phyloP scores from a whole-genome alignment of 805 yeast species.

The Citeromyces nyonsensis region DNA sequence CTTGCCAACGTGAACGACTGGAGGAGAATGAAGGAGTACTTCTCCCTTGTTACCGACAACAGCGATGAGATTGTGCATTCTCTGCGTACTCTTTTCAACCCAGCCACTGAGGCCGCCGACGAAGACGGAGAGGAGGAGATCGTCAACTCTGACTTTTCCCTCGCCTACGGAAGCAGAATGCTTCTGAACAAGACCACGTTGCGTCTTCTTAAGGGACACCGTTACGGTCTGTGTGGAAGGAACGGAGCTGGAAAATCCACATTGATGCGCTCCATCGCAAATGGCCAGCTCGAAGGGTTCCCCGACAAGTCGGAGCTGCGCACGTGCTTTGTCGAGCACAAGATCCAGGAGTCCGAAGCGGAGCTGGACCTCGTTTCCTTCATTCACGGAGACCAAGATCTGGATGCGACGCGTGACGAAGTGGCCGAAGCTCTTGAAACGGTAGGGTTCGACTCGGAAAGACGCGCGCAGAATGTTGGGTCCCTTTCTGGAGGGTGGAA shows the following conservation, averaged over 20 bases:
- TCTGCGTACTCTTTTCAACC: constrained; percentile 37
- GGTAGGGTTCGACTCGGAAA: constrained; percentile 88
- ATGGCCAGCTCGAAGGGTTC: constrained; percentile 97
- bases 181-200: constrained; percentile 98
- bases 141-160: constrained; percentile 99
- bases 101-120: constrained; percentile 70
- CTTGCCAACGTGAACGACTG: constrained; percentile 68
- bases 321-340: constrained; percentile 99
- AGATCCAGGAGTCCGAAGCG: constrained; percentile 95
- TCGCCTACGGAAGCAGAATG: constrained; percentile 99
- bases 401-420: constrained; percentile 55
- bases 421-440: constrained; percentile 67
- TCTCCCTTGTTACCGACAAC: too few species aligned
- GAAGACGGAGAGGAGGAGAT: constrained; percentile 99
- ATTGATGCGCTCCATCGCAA: constrained; percentile 89
- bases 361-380: constrained; percentile 59
- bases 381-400: constrained; percentile 73
- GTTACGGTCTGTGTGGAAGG: constrained; percentile 96
- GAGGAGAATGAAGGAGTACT: constrained; percentile 41
- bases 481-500: constrained; percentile 99
- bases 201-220: constrained; percentile 96
- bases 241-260: constrained; percentile 97
- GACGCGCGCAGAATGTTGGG: constrained; percentile 87
- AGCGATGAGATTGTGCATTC: too few species aligned
- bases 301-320: constrained; percentile 98